phyloP scores from a whole-genome alignment of 345 rosid species.

The Crucihimalaya himalaica region DNA sequence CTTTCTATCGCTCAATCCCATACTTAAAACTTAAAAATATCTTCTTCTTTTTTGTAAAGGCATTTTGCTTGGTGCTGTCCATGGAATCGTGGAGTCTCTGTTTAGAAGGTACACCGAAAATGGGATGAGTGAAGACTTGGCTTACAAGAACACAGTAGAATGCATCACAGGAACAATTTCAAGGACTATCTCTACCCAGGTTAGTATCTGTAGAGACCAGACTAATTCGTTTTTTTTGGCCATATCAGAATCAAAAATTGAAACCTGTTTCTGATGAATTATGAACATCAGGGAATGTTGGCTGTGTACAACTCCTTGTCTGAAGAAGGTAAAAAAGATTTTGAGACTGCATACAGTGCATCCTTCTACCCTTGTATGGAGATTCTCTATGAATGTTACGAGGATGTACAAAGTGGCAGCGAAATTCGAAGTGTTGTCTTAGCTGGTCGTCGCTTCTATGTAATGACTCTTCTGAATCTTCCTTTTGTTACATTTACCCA shows the following conservation, averaged over 20 bases:
- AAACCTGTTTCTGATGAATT: conserved; percentile 10
- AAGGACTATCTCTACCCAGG: conserved; percentile 81
- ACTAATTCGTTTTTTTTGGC: neutral
- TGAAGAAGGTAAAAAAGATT: conserved; percentile 71
- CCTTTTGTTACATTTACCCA: neutral
- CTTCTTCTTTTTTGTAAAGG: conserved; percentile 45
- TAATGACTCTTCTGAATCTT: conserved; percentile 34
- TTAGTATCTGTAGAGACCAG: conserved; percentile 31
- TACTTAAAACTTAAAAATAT: conserved; percentile 13
- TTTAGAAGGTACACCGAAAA: conserved; percentile 80
- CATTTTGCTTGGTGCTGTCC: conserved; percentile 87
- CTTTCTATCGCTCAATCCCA: neutral
- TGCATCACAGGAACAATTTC: conserved; percentile 83
- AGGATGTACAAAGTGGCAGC: conserved; percentile 81
- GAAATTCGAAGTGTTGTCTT: conserved; percentile 87
- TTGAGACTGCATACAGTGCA: conserved; percentile 79
- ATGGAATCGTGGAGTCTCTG: conserved; percentile 80
- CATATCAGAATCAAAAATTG: neutral
- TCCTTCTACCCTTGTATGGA: conserved; percentile 89
- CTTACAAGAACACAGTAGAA: conserved; percentile 92
- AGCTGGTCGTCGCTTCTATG: conserved; percentile 91
- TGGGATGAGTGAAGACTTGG: conserved; percentile 74
- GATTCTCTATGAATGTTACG: conserved; percentile 83
- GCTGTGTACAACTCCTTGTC: conserved; percentile 82
- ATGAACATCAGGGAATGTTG: conserved; percentile 69